These are phyloP conservation scores for Dimargaris xerosporica DNA, from an alignment of 192 early-diverging fungal species.

Conservation along the genomic window DNA sequence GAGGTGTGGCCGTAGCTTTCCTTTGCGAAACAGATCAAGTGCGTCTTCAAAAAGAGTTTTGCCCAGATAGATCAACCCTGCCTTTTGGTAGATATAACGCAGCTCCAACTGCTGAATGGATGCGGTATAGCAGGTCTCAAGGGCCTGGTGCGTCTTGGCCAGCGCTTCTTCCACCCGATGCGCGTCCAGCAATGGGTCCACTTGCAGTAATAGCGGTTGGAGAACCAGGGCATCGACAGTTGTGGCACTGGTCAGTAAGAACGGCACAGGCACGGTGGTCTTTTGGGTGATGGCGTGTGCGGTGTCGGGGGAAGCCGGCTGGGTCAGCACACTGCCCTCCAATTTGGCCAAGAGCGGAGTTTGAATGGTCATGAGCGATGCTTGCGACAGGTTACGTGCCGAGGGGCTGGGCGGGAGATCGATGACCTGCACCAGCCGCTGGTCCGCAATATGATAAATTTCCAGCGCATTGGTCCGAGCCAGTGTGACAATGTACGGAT, in stretches of 20 bases:
- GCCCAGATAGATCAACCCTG: background rate
- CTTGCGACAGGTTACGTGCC: background rate
- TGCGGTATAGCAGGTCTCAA: background rate
- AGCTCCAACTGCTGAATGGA: background rate
- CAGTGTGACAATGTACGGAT: background rate
- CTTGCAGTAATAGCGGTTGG: background rate
- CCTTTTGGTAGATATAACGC: background rate
- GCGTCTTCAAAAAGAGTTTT: background rate
- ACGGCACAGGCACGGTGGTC: background rate
- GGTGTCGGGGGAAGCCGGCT: background rate
- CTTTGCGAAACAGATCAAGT: background rate
- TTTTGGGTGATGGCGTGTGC: background rate
- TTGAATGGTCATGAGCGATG: background rate
- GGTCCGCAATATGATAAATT: background rate
- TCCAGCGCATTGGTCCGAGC: background rate
- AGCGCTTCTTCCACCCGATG: slow-evolving; percentile 6
- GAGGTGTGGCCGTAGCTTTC: background rate
- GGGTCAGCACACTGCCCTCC: background rate
- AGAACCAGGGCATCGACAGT: background rate
- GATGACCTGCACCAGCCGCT: background rate
- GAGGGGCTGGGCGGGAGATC: background rate
- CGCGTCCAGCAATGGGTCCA: background rate
- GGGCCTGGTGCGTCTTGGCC: background rate
- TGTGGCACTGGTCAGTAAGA: background rate
- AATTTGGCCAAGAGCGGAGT: background rate